A percentile compares a stretch with the other conserved stretches of the same genome.
Conservation (phyloP, 2,329 filamentous ascomycete species). For the Huntiella savannae region DNA sequence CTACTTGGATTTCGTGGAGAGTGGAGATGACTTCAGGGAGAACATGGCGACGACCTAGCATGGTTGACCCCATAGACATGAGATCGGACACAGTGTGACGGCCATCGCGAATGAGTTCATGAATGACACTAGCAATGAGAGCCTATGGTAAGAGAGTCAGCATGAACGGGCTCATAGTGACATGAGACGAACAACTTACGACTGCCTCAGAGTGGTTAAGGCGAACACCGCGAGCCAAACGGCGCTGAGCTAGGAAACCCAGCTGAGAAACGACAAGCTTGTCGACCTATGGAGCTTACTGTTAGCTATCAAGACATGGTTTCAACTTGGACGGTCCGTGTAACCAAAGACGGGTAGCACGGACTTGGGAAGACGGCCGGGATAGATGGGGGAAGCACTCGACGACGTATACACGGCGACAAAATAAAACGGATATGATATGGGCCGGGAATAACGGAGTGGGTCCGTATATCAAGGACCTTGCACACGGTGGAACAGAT, state of each 20-base stretch:
- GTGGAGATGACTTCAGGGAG: constrained; percentile 62
- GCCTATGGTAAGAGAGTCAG: constrained; percentile 27
- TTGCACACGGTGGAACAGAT: too few species aligned
- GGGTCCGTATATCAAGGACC: too few species aligned
- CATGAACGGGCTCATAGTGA: too few species aligned
- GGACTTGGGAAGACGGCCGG: too few species aligned
- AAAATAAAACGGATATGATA: too few species aligned
- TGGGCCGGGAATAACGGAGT: too few species aligned
- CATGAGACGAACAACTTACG: constrained; percentile 25
- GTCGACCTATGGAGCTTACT: constrained; percentile 46
- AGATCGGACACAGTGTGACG: constrained; percentile 80
- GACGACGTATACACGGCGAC: too few species aligned
- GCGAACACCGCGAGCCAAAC: constrained; percentile 71
- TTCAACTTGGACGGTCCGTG: too few species aligned
- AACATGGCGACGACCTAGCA: constrained; percentile 87
- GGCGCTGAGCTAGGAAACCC: constrained; percentile 68
- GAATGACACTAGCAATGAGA: constrained; percentile 71
- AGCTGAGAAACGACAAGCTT: constrained; percentile 88
- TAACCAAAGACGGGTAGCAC: too few species aligned
- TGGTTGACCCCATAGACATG: constrained; percentile 76
- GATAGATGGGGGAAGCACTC: too few species aligned
- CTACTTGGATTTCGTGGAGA: constrained; percentile 72
- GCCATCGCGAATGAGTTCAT: constrained; percentile 95
- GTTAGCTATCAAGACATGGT: too few species aligned
- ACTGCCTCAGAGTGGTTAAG: constrained; percentile 81